A percentile compares a stretch with the other conserved stretches of the same genome.
phyloP scores from a whole-genome alignment of 2,329 filamentous ascomycete species.

The Fusarium sacchari region DNA sequence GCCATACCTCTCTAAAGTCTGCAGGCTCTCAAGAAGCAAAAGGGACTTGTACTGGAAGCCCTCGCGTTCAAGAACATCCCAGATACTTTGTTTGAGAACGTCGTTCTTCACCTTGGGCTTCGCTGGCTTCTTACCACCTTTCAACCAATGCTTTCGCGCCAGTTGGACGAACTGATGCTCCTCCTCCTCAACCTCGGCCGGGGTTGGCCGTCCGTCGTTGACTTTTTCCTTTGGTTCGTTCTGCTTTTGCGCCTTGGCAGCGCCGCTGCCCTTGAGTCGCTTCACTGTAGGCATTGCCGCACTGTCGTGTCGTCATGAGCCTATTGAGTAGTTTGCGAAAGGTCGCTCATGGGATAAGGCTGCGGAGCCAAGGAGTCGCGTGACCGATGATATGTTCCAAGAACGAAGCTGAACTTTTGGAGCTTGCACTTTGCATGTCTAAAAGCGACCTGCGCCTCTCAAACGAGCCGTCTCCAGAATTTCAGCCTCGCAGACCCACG shows the following conservation, averaged over 20 bases:
- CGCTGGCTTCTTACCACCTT: constrained; percentile 65
- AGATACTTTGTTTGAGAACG: constrained; percentile 86
- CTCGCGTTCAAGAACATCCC: constrained; percentile 86
- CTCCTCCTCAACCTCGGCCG: constrained; percentile 75
- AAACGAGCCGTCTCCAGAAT: constrained; percentile 42
- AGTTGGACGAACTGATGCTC: constrained; percentile 79
- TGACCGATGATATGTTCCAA: constrained; percentile 15
- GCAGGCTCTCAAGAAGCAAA: constrained; percentile 86
- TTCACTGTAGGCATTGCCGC: constrained; percentile 67
- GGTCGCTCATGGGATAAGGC: constrained; percentile 8
- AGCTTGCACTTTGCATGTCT: constrained; percentile 28
- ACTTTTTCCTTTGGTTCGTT: constrained; percentile 53
- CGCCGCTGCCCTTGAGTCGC: constrained; percentile 64
- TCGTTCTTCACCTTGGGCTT: constrained; percentile 84
- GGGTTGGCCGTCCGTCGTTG: constrained; percentile 58
- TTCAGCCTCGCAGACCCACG: constrained; percentile 50
- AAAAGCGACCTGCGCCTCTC: constrained; percentile 35
- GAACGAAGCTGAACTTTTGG: constrained; percentile 14
- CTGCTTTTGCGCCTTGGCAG: constrained; percentile 51
- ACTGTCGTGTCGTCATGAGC: constrained; percentile 39
- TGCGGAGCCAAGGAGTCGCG: constrained; percentile 19
- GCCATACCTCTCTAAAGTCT: constrained; percentile 81
- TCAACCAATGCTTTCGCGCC: constrained; percentile 87
- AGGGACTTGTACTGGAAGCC: constrained; percentile 81
- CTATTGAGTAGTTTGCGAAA: constrained; percentile 7